Percentiles rank a stretch among this genome's conserved stretches.
Conservation (phyloP, 805 yeast species). For the Metschnikowia kunwiensis region DNA sequence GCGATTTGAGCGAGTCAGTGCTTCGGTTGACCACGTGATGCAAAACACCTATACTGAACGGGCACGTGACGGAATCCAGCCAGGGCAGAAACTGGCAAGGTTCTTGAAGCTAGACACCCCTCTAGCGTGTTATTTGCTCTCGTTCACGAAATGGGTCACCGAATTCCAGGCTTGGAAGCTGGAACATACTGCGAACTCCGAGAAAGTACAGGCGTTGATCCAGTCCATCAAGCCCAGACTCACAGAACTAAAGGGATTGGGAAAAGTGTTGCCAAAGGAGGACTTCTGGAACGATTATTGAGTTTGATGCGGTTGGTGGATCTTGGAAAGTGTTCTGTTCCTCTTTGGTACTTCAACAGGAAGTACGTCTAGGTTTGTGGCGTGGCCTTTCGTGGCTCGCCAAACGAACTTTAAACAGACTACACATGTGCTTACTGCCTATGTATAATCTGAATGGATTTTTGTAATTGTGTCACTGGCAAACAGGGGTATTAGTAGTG, state of each 20-base stretch:
- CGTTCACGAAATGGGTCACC: not conserved
- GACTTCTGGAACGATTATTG: constrained; percentile 1
- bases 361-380: too few relatives aligned
- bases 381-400: too few relatives aligned
- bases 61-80: not conserved
- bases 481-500: too few relatives aligned
- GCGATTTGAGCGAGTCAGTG: not conserved
- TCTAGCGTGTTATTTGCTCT: not conserved
- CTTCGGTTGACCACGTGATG: constrained; percentile 2
- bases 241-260: not conserved
- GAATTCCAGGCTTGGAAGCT: constrained; percentile 2
- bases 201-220: not conserved
- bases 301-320: too few relatives aligned
- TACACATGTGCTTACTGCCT: too few relatives aligned
- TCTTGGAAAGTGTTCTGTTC: too few relatives aligned
- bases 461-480: too few relatives aligned
- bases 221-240: not conserved
- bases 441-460: too few relatives aligned
- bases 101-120: constrained; percentile 1
- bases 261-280: constrained; percentile 2
- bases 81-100: not conserved
- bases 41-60: not conserved
- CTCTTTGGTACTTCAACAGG: too few relatives aligned
- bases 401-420: too few relatives aligned
- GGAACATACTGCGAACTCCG: not conserved